A percentile compares a stretch with the other conserved stretches of the same genome.
phyloP scores from a whole-genome alignment of 108 stramenopile species.

The Hondaea fermentalgiana region DNA sequence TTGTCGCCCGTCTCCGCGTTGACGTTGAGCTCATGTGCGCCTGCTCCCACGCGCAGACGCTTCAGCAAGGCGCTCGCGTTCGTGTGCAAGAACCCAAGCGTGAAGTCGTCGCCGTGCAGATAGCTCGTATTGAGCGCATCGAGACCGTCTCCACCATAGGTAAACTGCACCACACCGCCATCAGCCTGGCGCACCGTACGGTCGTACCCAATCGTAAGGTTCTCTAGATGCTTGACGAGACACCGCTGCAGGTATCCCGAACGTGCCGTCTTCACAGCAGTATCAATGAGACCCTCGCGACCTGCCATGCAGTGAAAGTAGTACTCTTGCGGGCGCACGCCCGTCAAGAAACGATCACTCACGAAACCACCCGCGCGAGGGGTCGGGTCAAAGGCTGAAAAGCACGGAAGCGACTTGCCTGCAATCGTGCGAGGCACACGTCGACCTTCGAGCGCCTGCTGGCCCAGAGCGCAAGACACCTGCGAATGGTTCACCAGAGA shows the following conservation, averaged over 20 bases:
- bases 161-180: slow-evolving; percentile 91
- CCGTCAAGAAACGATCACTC: slow-evolving; percentile 94
- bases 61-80: not conserved
- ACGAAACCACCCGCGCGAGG: slow-evolving; percentile 98
- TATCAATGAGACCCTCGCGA: slow-evolving; percentile 85
- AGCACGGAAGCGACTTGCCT: slow-evolving; percentile 91
- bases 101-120: not conserved
- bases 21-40: not conserved
- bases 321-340: slow-evolving; percentile 93
- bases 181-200: slow-evolving; percentile 93
- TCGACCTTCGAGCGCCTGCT: slow-evolving; percentile 97
- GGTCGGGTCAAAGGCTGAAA: slow-evolving; percentile 86
- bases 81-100: slow-evolving; percentile 10
- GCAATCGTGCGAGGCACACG: slow-evolving; percentile 93
- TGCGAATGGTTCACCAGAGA: slow-evolving; percentile 97
- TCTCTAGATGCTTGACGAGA: slow-evolving; percentile 95
- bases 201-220: slow-evolving; percentile 87
- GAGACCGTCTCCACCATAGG: slow-evolving; percentile 97
- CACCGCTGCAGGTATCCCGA: slow-evolving; percentile 98
- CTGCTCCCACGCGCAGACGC: not conserved
- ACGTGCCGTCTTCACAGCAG: slow-evolving; percentile 95
- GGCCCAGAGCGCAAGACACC: slow-evolving; percentile 94
- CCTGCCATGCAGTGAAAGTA: slow-evolving; percentile 99
- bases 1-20: not conserved
- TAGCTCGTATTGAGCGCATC: slow-evolving; percentile 76